phyloP scores from a whole-genome alignment of 768 basidiomycete genomes.

The Lentinus brumalis region DNA sequence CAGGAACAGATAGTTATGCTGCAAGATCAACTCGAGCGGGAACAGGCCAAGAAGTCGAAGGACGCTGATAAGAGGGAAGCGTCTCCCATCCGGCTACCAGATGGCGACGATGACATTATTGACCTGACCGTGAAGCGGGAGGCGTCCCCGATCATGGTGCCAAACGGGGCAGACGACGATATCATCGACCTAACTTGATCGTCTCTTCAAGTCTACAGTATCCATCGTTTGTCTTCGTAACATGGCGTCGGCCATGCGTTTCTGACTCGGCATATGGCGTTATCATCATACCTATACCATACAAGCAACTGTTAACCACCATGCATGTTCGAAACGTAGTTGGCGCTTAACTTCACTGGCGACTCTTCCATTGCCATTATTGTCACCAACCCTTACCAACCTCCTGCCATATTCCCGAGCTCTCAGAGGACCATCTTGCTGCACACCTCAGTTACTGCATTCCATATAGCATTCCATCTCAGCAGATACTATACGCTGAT shows the following conservation, averaged over 20 bases:
- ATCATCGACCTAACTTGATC: constrained; percentile 2
- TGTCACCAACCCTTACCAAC: too few relatives aligned
- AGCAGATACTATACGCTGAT: constrained; percentile 19
- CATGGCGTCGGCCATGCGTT: too few relatives aligned
- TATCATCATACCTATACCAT: too few relatives aligned
- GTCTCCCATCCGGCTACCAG: background rate
- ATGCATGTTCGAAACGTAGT: too few relatives aligned
- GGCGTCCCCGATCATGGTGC: background rate
- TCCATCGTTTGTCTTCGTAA: background rate
- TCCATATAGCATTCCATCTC: background rate
- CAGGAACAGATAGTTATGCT: constrained; percentile 1
- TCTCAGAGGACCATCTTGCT: too few relatives aligned
- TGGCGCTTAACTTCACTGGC: too few relatives aligned
- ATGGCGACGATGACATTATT: background rate
- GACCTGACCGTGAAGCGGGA: background rate
- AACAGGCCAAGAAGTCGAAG: constrained; percentile 1
- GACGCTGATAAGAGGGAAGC: background rate
- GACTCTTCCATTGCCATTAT: too few relatives aligned
- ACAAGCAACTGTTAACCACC: too few relatives aligned
- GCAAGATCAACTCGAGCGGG: background rate
- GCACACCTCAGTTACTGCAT: background rate
- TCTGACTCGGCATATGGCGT: too few relatives aligned
- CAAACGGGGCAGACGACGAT: background rate
- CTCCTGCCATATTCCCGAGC: too few relatives aligned
- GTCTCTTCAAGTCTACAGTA: background rate